Evolutionary conservation across 495 filamentous ascomycete genomes (phyloP), one percentile per base, ranked within the genome.

Genomic region (Pseudomonodictys pantanalensis): DNA sequence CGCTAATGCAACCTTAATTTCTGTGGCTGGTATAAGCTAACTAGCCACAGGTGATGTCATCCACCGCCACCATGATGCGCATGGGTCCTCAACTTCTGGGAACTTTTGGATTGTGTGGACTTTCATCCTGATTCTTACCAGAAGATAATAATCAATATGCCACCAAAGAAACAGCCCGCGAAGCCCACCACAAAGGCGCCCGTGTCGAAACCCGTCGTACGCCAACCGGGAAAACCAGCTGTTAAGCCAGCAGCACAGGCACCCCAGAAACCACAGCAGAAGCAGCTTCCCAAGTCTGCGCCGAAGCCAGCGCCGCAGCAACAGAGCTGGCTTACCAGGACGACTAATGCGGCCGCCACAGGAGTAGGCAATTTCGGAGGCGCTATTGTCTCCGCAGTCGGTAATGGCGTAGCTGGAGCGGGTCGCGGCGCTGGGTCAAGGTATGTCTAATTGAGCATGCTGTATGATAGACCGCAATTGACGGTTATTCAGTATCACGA

Each of bases 351-450:
- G 42, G 60, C 60, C 15, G 68, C 74, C 9, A 45, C 71, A 9
- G 60, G 63, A 38, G 68, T 69, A 2, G 73, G 74, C 45, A 69
- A 66, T 58, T 69, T 72, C 52, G 69, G 67, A 1, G 73, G 72
- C 46, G 68, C 63, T 47, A 68, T 67, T 29, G 61, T 76, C 25
- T 65, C 58, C 35, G 56, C 64, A 41, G 66, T 73, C 15, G 74
- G 73, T 11, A 73, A 71, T 55, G 66, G 71, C 50, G 67, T 76
- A 43, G 68, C 69, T 22, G 70, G 69, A 39, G 66, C 76, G 0
- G 77, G 77, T 12, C 67, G 73, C 26, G 68, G 70, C 2, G 68
- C 78, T 54, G 72, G 70, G 4, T 30, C 58, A 25, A 64, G 58
- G 72, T 75, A 63, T 20, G 62, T 29, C 8, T 3, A 15, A 1